These are phyloP conservation scores for Casuarina equisetifolia DNA, from an alignment of 306 rosid genomes.

Conservation along the genomic window DNA sequence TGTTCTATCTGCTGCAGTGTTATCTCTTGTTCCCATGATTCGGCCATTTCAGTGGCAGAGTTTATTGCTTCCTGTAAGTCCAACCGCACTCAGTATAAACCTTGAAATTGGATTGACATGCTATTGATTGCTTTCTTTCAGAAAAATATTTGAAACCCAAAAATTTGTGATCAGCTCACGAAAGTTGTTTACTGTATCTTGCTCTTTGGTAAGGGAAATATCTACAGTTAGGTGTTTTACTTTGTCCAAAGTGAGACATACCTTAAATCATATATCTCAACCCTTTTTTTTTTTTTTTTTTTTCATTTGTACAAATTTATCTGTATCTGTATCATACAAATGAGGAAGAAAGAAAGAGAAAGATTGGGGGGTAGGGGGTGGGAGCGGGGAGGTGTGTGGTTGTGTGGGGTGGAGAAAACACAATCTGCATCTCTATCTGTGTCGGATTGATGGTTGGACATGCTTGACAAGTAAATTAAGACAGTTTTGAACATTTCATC, in stretches of 20 bases:
- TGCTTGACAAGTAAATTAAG: not conserved
- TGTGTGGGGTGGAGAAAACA: too few relatives aligned
- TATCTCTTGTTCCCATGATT: slow-evolving; percentile 80
- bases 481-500: not conserved
- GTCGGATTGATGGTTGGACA: not conserved
- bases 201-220: not conserved
- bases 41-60: slow-evolving; percentile 99
- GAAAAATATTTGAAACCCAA: not conserved
- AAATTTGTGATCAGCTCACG: not conserved
- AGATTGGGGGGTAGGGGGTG: not conserved
- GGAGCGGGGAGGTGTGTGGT: too few relatives aligned
- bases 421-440: too few relatives aligned
- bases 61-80: slow-evolving; percentile 90
- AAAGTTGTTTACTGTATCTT: not conserved
- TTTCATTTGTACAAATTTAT: not conserved
- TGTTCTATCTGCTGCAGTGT: slow-evolving; percentile 74
- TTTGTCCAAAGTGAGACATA: not conserved
- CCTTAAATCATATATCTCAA: not conserved
- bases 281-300: too few relatives aligned
- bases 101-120: not conserved
- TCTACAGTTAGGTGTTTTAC: not conserved
- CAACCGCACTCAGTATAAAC: slow-evolving; percentile 9
- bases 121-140: not conserved
- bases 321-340: not conserved
- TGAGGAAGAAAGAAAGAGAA: not conserved